A percentile compares a stretch with the other conserved stretches of the same genome.
Evolutionary conservation across 305 asterid genomes (phyloP).

Genomic region (Rubia balearica): DNA sequence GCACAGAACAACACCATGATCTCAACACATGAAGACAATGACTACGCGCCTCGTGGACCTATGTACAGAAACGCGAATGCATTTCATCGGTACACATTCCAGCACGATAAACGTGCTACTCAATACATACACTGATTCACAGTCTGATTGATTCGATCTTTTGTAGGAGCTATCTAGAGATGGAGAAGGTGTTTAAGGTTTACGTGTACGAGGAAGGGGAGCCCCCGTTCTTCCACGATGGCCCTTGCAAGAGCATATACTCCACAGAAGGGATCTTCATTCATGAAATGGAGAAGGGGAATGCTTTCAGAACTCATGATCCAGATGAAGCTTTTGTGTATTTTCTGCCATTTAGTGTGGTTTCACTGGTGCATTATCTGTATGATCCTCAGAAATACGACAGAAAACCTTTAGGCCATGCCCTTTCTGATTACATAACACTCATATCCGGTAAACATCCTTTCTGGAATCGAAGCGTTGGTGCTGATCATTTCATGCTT

Average conservation of each 20-base stretch:
- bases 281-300: conserved; percentile 55
- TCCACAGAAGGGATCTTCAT: conserved; percentile 78
- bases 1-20: conserved; percentile 34
- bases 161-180: conserved; percentile 57
- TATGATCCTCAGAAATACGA: conserved; percentile 39
- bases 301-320: conserved; percentile 39
- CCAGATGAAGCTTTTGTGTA: conserved; percentile 65
- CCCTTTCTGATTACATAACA: conserved; percentile 53
- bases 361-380: conserved; percentile 52
- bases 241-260: conserved; percentile 75
- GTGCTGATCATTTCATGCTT: conserved; percentile 78
- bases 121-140: background rate
- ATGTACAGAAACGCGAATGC: conserved; percentile 59
- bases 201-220: conserved; percentile 80
- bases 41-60: conserved; percentile 52
- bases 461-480: conserved; percentile 62
- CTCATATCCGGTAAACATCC: conserved; percentile 47
- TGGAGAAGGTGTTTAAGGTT: conserved; percentile 66
- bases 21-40: conserved; percentile 29
- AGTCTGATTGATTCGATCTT: background rate
- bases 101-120: background rate
- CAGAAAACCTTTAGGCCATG: conserved; percentile 38
- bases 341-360: conserved; percentile 76
- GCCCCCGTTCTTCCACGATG: conserved; percentile 60
- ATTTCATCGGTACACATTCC: conserved; percentile 43